Evolutionary conservation across 192 early-diverging fungal genomes (phyloP), one percentile per base, ranked within the genome.

Genomic region (Pecoramyces ruminantium): DNA sequence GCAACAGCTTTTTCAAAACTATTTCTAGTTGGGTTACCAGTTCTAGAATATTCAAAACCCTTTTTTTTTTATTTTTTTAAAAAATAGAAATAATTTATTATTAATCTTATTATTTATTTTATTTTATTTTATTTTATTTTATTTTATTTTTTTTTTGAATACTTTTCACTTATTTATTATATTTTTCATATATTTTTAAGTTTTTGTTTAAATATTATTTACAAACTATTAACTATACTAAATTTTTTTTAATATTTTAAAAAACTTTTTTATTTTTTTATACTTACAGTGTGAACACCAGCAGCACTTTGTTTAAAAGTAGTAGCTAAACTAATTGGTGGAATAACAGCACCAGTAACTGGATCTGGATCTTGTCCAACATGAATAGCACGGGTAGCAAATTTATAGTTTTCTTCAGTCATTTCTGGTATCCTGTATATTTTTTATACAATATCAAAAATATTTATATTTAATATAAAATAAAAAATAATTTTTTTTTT

Each of bases 281-380:
- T 34, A 79, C 29, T 29, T 21, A 83, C 82, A 84, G 92, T 91
- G 87, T 96, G 94, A 79, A 94, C 92, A 81, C 96, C 96, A n/a
- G 96, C 96, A 29, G 92, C 89, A 38, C 87, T 86, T 88, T 99
- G 97, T 86, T 94, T 93, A 86, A 96, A 99, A 16, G 97, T 99
- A 38, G 97, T 99, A 12, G 96, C 97, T 79, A 99, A 90, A 28
- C 93, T 95, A 38, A 99, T 88, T 18, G 97, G 88, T 40, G 97
- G 97, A 81, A 99, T 97, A 25, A 99, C 97, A 21, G 97, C 97
- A 51, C 96, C 96, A 21, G 96, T 98, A 81, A 90, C 84, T 29
- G 94, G 92, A 83, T 99, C 96, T 86, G 78, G 30, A 79, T 92
- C 86, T 79, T 96, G 92, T 11, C 95, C 97, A 40, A 95, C 94